A percentile compares a stretch with the other conserved stretches of the same genome.
Evolutionary conservation across 306 rosid species (phyloP).

Genomic region (Gynostemma pentaphyllum): DNA sequence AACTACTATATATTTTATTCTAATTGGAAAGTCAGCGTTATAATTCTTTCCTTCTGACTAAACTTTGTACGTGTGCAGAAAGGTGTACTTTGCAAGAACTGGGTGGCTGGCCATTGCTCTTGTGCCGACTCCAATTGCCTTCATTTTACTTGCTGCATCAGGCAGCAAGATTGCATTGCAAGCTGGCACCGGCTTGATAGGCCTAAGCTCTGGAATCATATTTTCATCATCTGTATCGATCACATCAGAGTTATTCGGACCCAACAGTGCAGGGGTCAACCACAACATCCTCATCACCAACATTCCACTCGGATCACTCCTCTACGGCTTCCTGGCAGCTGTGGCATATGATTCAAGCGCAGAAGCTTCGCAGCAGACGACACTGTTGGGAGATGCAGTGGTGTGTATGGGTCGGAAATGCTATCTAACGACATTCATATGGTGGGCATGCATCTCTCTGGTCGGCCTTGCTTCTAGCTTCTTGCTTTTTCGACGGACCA

Average conservation of each 20-base stretch:
- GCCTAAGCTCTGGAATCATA: constrained; percentile 84
- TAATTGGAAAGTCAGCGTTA: background rate
- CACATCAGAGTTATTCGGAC: constrained; percentile 88
- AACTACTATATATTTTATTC: background rate
- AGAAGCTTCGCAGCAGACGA: background rate
- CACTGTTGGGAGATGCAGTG: constrained; percentile 25
- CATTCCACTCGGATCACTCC: constrained; percentile 80
- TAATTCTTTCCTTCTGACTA: constrained; percentile 20
- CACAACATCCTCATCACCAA: constrained; percentile 89
- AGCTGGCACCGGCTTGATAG: constrained; percentile 67
- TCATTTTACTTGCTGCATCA: constrained; percentile 60
- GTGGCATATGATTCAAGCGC: constrained; percentile 49
- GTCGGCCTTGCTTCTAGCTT: constrained; percentile 51
- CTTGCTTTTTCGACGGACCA: constrained; percentile 51
- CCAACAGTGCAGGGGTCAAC: constrained; percentile 63
- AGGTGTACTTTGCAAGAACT: constrained; percentile 77
- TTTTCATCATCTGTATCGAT: constrained; percentile 90
- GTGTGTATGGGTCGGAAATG: constrained; percentile 65
- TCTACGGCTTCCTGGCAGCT: constrained; percentile 76
- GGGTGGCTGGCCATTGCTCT: constrained; percentile 83
- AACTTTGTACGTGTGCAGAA: constrained; percentile 62
- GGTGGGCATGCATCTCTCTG: constrained; percentile 61
- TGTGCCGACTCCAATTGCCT: constrained; percentile 80
- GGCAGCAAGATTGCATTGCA: constrained; percentile 33
- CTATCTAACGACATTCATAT: constrained; percentile 53